A percentile compares a stretch with the other conserved stretches of the same genome.
phyloP scores from a whole-genome alignment of 2,329 filamentous ascomycete species.

The Diaporthe sp. region DNA sequence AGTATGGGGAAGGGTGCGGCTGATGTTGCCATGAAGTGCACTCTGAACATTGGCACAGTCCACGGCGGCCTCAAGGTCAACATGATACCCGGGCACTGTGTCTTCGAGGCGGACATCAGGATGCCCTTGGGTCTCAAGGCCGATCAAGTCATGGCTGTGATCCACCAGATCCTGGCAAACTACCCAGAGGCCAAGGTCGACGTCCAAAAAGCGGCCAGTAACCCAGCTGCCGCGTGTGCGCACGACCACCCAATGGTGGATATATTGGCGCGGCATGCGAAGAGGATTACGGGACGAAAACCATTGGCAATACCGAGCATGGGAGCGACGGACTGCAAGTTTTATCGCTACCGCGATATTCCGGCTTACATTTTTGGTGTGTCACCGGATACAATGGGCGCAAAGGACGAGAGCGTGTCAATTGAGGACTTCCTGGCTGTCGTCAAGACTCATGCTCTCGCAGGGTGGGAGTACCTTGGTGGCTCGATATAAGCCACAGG shows the following conservation, averaged over 20 bases:
- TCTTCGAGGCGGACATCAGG: slow-evolving; percentile 57
- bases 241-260: slow-evolving; percentile 52
- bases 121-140: slow-evolving; percentile 55
- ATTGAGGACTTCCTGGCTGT: slow-evolving; percentile 50
- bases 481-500: slow-evolving; percentile 4
- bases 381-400: slow-evolving; percentile 45
- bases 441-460: slow-evolving; percentile 49
- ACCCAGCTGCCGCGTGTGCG: slow-evolving; percentile 49
- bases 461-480: slow-evolving; percentile 48
- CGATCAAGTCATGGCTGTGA: slow-evolving; percentile 47
- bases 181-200: slow-evolving; percentile 49
- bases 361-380: slow-evolving; percentile 55
- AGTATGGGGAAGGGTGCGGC: slow-evolving; percentile 54
- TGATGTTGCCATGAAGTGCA: slow-evolving; percentile 51
- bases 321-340: slow-evolving; percentile 58
- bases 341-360: slow-evolving; percentile 53
- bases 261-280: slow-evolving; percentile 48
- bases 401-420: slow-evolving; percentile 47
- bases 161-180: slow-evolving; percentile 47
- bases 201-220: slow-evolving; percentile 52
- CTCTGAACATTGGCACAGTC: slow-evolving; percentile 58
- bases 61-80: slow-evolving; percentile 58
- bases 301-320: slow-evolving; percentile 52
- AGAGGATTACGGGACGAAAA: slow-evolving; percentile 37
- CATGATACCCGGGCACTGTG: slow-evolving; percentile 55